These are phyloP conservation scores for Penicillium silybi DNA, from an alignment of 495 filamentous ascomycete genomes.

Conservation along the genomic window DNA sequence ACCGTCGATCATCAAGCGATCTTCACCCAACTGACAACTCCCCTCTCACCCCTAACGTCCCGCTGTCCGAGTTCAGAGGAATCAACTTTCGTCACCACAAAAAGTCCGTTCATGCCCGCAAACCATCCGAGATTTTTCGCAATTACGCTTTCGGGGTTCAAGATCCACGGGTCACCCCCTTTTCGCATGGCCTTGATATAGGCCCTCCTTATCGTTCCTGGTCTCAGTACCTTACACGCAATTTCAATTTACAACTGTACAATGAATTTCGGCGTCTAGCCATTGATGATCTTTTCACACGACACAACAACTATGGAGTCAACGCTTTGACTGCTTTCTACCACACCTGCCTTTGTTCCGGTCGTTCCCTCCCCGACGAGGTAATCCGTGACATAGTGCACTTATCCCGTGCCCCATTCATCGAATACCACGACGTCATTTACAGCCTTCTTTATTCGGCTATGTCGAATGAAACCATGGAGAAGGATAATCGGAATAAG, in stretches of 20 bases:
- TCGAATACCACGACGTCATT: conserved; percentile 2
- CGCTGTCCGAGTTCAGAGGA: not conserved
- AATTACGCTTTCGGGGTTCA: not conserved
- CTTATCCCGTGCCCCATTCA: conserved; percentile 42
- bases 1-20: not conserved
- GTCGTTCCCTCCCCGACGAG: conserved; percentile 43
- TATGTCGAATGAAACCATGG: conserved; percentile 46
- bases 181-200: conserved; percentile 24
- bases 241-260: conserved; percentile 79
- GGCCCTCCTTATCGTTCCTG: conserved; percentile 43
- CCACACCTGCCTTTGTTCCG: conserved; percentile 47
- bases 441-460: conserved; percentile 3
- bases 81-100: not conserved
- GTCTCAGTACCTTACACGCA: conserved; percentile 69
- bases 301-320: conserved; percentile 48
- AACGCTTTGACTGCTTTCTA: conserved; percentile 57
- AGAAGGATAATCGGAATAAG: conserved; percentile 54
- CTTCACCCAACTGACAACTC: not conserved
- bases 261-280: conserved; percentile 70
- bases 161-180: not conserved
- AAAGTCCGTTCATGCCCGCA: conserved; percentile 2
- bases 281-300: conserved; percentile 56
- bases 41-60: not conserved
- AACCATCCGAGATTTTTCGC: not conserved
- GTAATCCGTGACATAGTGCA: conserved; percentile 53